These are phyloP conservation scores for Aspergillus asperescens DNA, from an alignment of 495 filamentous ascomycete genomes.

Conservation along the genomic window DNA sequence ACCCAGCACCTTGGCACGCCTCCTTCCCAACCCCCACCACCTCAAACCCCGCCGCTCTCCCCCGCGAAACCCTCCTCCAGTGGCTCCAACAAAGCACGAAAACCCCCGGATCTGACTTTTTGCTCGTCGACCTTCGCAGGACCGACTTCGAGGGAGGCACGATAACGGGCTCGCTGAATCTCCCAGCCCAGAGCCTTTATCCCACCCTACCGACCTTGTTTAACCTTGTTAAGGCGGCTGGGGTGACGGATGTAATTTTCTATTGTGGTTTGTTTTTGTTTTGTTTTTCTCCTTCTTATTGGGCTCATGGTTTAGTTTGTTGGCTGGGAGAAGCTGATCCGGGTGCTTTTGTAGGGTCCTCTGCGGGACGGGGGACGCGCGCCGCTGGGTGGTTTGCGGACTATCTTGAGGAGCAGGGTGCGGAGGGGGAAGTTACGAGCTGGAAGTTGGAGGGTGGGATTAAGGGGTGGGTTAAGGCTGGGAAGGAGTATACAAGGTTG, in stretches of 20 bases:
- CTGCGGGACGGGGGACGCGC: conserved; percentile 54
- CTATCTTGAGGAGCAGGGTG: conserved; percentile 41
- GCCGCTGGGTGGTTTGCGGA: conserved; percentile 64
- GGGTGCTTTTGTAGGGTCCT: conserved; percentile 50
- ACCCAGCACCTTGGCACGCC: conserved; percentile 38
- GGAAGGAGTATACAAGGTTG: conserved; percentile 47
- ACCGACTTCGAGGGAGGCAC: conserved; percentile 65
- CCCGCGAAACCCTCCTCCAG: conserved; percentile 33
- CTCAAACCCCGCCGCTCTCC: conserved; percentile 26
- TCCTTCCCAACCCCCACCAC: conserved; percentile 37
- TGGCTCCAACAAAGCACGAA: conserved; percentile 31
- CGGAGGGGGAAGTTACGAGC: conserved; percentile 48
- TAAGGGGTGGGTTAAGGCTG: conserved; percentile 57
- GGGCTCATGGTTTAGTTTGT: not conserved
- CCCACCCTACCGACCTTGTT: conserved; percentile 55
- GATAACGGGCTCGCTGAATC: conserved; percentile 62
- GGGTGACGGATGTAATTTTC: conserved; percentile 53
- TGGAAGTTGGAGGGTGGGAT: conserved; percentile 56
- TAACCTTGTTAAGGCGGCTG: conserved; percentile 44
- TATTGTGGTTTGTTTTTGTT: conserved; percentile 59
- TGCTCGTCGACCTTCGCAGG: conserved; percentile 60
- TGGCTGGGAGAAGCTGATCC: not conserved
- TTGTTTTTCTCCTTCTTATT: not conserved
- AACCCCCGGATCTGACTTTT: conserved; percentile 44
- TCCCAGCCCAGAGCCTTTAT: conserved; percentile 64